These are phyloP conservation scores for Trichoderma sp. DNA, from an alignment of 2,329 filamentous ascomycete species.

Conservation along the genomic window DNA sequence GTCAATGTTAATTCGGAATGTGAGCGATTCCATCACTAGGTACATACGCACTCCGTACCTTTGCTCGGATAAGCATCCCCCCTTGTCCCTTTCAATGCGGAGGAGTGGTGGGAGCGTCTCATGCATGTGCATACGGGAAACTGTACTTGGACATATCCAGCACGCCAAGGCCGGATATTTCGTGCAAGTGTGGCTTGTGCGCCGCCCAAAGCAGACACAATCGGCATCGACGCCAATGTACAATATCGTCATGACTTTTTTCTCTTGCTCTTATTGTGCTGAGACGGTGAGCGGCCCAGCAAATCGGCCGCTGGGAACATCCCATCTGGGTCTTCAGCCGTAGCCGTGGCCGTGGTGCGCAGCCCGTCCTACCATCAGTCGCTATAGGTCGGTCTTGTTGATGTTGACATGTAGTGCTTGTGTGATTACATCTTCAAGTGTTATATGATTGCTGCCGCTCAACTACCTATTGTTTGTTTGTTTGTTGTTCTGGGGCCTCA, in stretches of 20 bases:
- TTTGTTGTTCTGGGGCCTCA: constrained; percentile 6
- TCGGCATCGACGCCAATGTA: constrained; percentile 26
- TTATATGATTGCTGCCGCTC: background rate
- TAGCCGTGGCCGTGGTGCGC: background rate
- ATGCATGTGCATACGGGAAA: constrained; percentile 8
- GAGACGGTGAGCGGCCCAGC: constrained; percentile 15
- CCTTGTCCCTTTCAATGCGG: constrained; percentile 4
- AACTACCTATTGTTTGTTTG: constrained; percentile 1
- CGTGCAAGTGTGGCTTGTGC: constrained; percentile 26
- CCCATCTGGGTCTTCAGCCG: background rate
- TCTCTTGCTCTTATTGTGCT: background rate
- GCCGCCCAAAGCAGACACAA: constrained; percentile 13
- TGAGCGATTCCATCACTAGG: background rate
- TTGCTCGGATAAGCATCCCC: constrained; percentile 11
- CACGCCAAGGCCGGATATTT: constrained; percentile 20
- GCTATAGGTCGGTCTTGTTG: background rate
- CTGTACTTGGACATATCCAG: constrained; percentile 7
- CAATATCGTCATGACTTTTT: constrained; percentile 28
- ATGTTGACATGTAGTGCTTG: constrained; percentile 10
- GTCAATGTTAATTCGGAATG: constrained; percentile 3
- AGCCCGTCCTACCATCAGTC: background rate
- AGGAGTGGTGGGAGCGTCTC: constrained; percentile 6
- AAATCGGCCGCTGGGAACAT: background rate
- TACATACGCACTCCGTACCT: background rate
- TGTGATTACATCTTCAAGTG: background rate